Conservation (phyloP, 441 rosid genomes). For the Jatropha podagrica region DNA sequence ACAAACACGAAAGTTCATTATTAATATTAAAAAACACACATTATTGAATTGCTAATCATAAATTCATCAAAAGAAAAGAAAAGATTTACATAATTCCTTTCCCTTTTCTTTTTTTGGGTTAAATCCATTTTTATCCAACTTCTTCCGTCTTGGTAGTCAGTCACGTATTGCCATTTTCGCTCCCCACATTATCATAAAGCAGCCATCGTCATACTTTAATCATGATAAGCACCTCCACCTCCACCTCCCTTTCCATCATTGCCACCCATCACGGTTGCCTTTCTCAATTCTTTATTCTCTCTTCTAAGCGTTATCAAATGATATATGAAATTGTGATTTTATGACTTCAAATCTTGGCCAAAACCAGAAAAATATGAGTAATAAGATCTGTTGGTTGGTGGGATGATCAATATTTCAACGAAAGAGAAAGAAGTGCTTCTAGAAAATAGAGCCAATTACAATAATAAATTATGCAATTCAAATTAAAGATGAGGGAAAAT, state of each 20-base stretch:
- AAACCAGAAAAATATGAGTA: no score
- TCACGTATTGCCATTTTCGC: slow-evolving; percentile 33
- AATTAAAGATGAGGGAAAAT: not conserved
- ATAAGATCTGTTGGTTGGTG: no score
- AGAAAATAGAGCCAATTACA: slow-evolving; percentile 5
- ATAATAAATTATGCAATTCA: not conserved
- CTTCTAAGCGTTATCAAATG: no score
- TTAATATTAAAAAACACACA: not conserved
- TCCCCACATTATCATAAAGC: slow-evolving; percentile 16
- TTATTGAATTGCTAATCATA: not conserved
- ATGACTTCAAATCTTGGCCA: no score
- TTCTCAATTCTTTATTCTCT: not conserved
- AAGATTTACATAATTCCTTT: not conserved
- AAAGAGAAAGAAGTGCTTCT: not conserved
- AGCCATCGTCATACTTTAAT: slow-evolving; percentile 38
- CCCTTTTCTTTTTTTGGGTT: no score
- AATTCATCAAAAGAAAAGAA: slow-evolving; percentile 1
- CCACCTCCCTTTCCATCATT: slow-evolving; percentile 21
- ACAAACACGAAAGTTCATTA: not conserved
- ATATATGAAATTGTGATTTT: no score
- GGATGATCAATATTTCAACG: not conserved
- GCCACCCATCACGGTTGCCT: slow-evolving; percentile 29
- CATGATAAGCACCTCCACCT: slow-evolving; percentile 34
- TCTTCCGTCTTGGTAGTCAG: slow-evolving; percentile 19
- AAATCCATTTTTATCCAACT: not conserved